Evolutionary conservation across 2,329 filamentous ascomycete species (phyloP), one percentile per base, ranked within the genome.

Genomic region (Neopestalotiopsis rosae): DNA sequence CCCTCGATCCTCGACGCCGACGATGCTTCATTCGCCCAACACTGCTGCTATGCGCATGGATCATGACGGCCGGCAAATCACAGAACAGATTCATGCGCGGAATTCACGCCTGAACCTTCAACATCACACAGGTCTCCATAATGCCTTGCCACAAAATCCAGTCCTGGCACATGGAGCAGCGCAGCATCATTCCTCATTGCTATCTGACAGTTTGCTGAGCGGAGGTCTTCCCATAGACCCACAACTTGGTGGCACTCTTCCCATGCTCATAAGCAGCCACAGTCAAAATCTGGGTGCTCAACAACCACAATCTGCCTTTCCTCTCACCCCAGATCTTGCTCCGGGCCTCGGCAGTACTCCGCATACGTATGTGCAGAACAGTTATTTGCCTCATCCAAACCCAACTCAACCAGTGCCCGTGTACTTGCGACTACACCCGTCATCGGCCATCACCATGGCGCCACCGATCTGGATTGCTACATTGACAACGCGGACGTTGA

Each of bases 341-440:
- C 34, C 68, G 57, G 56, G 45, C 56, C 62, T 58, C 5, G 42
- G 42, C n/a, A 69, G 63, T 7, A 61, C 61, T 9, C 68, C 67
- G 7, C 69, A 65, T 45, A n/a, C 45, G 30, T 81, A 77, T 40
- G 74, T 77, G 9, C 72, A 77, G 20, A 59, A 59, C 12, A 78
- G 77, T 17, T 78, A 76, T 20, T 75, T 76, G 57, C 63, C 77
- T 12, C 66, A 75, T 13, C 65, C 73, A 1, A 14, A 70, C 38
- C 59, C 76, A 4, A 62, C 74, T 17, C 70, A 71, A 52, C 72
- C 75, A 0, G 86, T 90, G 57, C 86, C 90, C 2, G 86, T 92
- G 13, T 94, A 90, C 79, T 87, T 95, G 72, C 89, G 91, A n/a
- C 84, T 93, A 5, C 88, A 92, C 72, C 86, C 88, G 0, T 84